phyloP scores from a whole-genome alignment of 2,329 filamentous ascomycete species.

The Penicillium brevicompactum region DNA sequence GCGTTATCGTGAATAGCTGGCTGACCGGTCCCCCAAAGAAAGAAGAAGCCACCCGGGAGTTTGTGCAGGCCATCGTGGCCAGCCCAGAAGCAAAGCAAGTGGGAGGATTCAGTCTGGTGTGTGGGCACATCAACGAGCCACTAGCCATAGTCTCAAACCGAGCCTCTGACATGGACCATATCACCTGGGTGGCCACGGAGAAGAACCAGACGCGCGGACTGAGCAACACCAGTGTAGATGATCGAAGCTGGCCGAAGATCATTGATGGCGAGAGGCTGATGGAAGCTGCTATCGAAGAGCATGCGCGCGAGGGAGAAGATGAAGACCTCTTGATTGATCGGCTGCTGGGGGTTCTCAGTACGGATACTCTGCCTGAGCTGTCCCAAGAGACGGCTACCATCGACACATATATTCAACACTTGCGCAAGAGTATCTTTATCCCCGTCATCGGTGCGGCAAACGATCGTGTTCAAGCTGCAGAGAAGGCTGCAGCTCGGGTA shows the following conservation, averaged over 20 bases:
- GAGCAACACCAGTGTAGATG: slow-evolving; percentile 63
- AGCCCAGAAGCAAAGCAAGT: slow-evolving; percentile 58
- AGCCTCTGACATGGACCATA: slow-evolving; percentile 53
- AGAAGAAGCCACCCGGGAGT: slow-evolving; percentile 50
- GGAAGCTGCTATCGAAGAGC: slow-evolving; percentile 50
- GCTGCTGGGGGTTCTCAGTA: slow-evolving; percentile 55
- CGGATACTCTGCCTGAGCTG: slow-evolving; percentile 58
- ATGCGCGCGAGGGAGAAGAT: slow-evolving; percentile 40
- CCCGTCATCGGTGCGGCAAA: slow-evolving; percentile 56
- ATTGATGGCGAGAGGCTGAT: slow-evolving; percentile 58
- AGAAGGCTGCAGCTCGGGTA: slow-evolving; percentile 36
- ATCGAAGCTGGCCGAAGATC: slow-evolving; percentile 65
- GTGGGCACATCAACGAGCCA: slow-evolving; percentile 56
- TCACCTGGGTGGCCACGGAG: slow-evolving; percentile 54
- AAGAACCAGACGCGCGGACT: slow-evolving; percentile 59
- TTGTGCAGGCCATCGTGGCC: slow-evolving; percentile 57
- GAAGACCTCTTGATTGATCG: slow-evolving; percentile 55
- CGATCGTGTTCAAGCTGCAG: slow-evolving; percentile 36
- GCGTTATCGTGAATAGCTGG: slow-evolving; percentile 63
- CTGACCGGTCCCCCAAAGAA: slow-evolving; percentile 49
- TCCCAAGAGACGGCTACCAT: slow-evolving; percentile 50
- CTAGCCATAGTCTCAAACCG: slow-evolving; percentile 66
- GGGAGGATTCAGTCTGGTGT: slow-evolving; percentile 65
- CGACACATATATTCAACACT: slow-evolving; percentile 58
- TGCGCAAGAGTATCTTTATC: slow-evolving; percentile 64